Base-by-base conservation (phyloP, 345 rosid genomes). In the Heritiera littoralis region DNA sequence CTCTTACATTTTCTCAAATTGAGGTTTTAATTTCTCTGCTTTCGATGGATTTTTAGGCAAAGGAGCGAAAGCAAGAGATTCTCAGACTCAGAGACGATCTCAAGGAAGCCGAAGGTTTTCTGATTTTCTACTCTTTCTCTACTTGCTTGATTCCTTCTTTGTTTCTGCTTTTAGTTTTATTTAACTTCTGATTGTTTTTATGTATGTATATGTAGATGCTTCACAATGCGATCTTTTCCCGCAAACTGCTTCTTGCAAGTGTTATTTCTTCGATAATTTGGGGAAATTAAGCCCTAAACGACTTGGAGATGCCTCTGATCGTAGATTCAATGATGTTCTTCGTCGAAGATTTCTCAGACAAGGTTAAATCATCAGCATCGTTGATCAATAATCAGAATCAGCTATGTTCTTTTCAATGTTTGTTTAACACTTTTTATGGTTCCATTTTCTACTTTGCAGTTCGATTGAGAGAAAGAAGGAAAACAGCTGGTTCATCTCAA, bases 341-440 rank as follows among this genome's bases (percentile, higher is more conserved):
- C 94, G 89, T 73, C 90, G 97, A 46, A 86, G 97, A 83, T 97
- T 97, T 84, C 90, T 97, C 64, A 85, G 94, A 84, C 86, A 89
- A 87, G 98, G 98, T 92, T 48, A 17, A 54, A n/a, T n/a, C 15
- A 32, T 40, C 38, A n/a, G 18, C 54, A n/a, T 35, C 32, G 10
- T 17, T 30, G 2, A 32, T 80, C 59, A 0, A 51, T 52, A 6
- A 68, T 14, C n/a, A 32, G 17, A 72, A 17, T 79, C 32, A 23
- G 66, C 56, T 46, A 51, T 30, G 46, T 14, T 23, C 28, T 12
- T 6, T 77, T 28, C 18, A 56, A 43, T 73, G 48, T 59, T 83
- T 60, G 59, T 20, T 58, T 40, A n/a, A 9, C 45, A 35, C 28
- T 23, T 41, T 28, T n/a, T 12, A 43, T 41, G 41, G 18, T 79